Evolutionary conservation across 179 eudicot species (phyloP).

Genomic region (Corrigiola litoralis): DNA sequence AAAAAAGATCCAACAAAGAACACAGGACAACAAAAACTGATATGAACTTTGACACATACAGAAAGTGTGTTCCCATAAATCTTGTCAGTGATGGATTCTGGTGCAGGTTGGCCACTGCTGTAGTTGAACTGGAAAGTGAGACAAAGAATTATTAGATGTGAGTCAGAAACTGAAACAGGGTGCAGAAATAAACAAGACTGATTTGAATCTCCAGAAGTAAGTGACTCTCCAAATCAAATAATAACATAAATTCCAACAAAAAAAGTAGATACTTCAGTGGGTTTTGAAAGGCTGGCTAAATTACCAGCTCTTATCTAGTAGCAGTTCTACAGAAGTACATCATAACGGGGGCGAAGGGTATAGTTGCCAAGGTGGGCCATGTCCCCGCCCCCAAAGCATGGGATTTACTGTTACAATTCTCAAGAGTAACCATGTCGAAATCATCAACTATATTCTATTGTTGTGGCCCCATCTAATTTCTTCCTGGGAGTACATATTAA

Average conservation of each 20-base stretch:
- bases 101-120: constrained; percentile 99
- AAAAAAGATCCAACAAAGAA: too few relatives aligned
- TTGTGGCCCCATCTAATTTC: too few relatives aligned
- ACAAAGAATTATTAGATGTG: constrained; percentile 7
- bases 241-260: neutral
- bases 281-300: neutral
- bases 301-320: too few relatives aligned
- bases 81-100: constrained; percentile 97
- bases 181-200: neutral
- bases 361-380: too few relatives aligned
- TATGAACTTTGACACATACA: constrained; percentile 43
- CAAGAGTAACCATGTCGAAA: too few relatives aligned
- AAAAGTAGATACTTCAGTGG: neutral
- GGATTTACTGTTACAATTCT: too few relatives aligned
- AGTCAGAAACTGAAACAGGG: constrained; percentile 5
- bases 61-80: constrained; percentile 96
- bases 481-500: too few relatives aligned
- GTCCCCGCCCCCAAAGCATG: too few relatives aligned
- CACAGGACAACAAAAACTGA: neutral
- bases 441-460: too few relatives aligned
- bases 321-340: too few relatives aligned
- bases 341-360: too few relatives aligned
- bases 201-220: neutral
- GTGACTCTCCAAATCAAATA: neutral
- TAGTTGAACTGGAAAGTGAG: constrained; percentile 73